Conservation (phyloP, 2,329 filamentous ascomycete genomes). For the Ilyonectria robusta region DNA sequence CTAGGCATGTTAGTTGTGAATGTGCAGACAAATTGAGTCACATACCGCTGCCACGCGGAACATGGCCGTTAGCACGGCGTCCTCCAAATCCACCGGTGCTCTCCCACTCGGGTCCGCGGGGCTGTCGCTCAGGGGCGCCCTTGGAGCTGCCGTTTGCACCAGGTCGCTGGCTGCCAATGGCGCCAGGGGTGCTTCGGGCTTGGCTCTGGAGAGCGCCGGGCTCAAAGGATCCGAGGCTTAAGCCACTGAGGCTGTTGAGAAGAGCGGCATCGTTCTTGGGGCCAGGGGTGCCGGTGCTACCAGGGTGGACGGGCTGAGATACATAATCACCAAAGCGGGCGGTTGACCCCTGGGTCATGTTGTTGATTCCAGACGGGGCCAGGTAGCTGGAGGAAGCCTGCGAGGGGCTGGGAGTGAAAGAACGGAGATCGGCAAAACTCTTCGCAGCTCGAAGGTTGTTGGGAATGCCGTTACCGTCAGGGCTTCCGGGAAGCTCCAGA, state of each 20-base stretch:
- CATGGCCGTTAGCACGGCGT: conserved; percentile 73
- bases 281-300: conserved; percentile 56
- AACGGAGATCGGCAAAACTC: conserved; percentile 95
- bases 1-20: conserved; percentile 47
- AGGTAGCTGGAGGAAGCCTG: conserved; percentile 86
- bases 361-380: conserved; percentile 65
- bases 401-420: conserved; percentile 94
- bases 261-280: conserved; percentile 58
- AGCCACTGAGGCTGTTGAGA: conserved; percentile 63
- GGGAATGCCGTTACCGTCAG: conserved; percentile 71
- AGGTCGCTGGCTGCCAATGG: conserved; percentile 76
- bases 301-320: conserved; percentile 52
- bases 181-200: conserved; percentile 67
- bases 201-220: conserved; percentile 55
- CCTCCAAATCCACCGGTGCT: conserved; percentile 65
- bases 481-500: conserved; percentile 90
- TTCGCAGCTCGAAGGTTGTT: conserved; percentile 93
- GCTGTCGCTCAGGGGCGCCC: conserved; percentile 72
- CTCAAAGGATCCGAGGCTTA: conserved; percentile 68
- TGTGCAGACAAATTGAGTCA: conserved; percentile 28
- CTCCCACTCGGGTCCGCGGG: conserved; percentile 76
- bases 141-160: conserved; percentile 60
- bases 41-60: conserved; percentile 73
- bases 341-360: conserved; percentile 59
- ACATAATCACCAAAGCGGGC: conserved; percentile 64